Evolutionary conservation across 257 asterid genomes (phyloP), one percentile per base, ranked within the genome.

Genomic region (Cinchona pubescens): DNA sequence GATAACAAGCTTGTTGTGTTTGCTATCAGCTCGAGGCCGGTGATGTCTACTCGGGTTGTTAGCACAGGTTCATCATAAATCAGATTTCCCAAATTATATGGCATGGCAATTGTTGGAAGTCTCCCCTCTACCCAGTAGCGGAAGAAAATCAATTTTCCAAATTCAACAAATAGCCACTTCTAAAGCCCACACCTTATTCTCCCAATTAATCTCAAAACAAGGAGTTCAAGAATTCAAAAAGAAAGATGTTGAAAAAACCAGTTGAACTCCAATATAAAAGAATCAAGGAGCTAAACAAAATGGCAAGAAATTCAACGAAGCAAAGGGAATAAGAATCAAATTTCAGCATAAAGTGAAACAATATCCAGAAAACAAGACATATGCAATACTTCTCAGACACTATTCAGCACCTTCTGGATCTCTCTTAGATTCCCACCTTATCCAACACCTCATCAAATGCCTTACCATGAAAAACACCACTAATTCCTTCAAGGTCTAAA

Each of bases 81-180:
- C 83, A 87, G 51, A 76, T 79, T 84, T 69, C 87, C 87, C 51
- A 84, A 84, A 65, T 82, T 81, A 81, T 75, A 86, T 40, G 87
- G 84, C 69, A 83, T 80, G 75, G 79, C 81, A 80, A 83, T 76
- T 23, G 83, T 46, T 75, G 83, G 82, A 63, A 82, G 78, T 48
- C 67, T 55, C 78, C 82, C 89, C 83, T 79, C 87, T 92, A 86
- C 65, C 63, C n/a, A n/a, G n/a, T n/a, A n/a, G n/a, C n/a, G n/a
- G 40, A 72, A 29, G 29, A 19, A 42, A 56, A 53, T 75, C 85
- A 84, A 76, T 59, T 64, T 40, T 32, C 62, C 46, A 73, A 73
- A 60, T 15, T 42, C 27, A 19, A 43, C 35, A 38, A 67, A 32
- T 1, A 40, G 27, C 61, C 42, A 40, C 19, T 55, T n/a, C 35